phyloP scores from a whole-genome alignment of 1,139 yeast genomes.

The Suhomyces wounanorum region DNA sequence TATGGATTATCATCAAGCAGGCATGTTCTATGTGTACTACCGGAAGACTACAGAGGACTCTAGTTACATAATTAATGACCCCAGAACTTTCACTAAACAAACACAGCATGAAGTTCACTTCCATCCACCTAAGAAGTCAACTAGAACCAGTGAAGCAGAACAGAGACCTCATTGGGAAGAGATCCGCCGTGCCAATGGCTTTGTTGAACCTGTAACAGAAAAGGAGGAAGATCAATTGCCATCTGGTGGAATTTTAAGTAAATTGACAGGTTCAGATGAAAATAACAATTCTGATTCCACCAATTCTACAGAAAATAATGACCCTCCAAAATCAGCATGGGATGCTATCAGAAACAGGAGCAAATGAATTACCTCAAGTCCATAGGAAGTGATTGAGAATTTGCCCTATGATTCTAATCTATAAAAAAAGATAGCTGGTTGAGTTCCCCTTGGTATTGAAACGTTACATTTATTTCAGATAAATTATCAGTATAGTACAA shows the following conservation, averaged over 20 bases:
- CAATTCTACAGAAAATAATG: neutral
- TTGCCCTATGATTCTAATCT: too few relatives aligned
- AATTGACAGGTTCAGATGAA: neutral
- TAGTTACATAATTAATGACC: conserved; percentile 38
- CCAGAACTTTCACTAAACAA: conserved; percentile 31
- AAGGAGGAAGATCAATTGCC: neutral
- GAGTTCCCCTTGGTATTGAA: too few relatives aligned
- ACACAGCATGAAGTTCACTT: conserved; percentile 31
- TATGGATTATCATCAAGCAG: conserved; percentile 40
- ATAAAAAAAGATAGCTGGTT: too few relatives aligned
- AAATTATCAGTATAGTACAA: too few relatives aligned
- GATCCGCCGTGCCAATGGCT: conserved; percentile 35
- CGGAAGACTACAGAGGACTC: conserved; percentile 37
- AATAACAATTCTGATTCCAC: neutral
- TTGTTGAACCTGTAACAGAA: conserved; percentile 10
- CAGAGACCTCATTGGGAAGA: conserved; percentile 32
- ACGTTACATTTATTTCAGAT: too few relatives aligned
- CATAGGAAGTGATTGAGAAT: neutral
- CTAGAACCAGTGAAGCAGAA: neutral
- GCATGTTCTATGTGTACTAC: conserved; percentile 40
- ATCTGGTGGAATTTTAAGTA: neutral
- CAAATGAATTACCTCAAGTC: neutral
- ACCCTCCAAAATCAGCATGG: conserved; percentile 18
- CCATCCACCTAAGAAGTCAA: conserved; percentile 20
- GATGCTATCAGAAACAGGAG: conserved; percentile 17